Conservation (phyloP, 2,329 filamentous ascomycete species). For the Diplodia intermedia region DNA sequence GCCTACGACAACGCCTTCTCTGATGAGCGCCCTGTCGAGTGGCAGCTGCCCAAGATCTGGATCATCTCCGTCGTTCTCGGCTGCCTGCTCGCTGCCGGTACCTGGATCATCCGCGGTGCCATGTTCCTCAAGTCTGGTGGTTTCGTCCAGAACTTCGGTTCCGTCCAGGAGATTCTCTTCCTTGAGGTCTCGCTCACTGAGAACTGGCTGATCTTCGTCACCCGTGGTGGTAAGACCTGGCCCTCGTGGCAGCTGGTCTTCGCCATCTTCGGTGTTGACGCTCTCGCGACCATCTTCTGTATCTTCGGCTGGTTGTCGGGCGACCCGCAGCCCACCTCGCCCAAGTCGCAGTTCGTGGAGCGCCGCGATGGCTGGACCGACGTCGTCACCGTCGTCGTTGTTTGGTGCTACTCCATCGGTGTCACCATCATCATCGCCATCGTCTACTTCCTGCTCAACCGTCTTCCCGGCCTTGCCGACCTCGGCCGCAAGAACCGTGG, state of each 20-base stretch:
- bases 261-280: constrained; percentile 75
- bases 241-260: constrained; percentile 76
- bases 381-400: constrained; percentile 69
- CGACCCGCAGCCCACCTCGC: constrained; percentile 53
- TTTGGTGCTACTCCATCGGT: constrained; percentile 72
- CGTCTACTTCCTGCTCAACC: constrained; percentile 68
- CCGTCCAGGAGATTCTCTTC: constrained; percentile 72
- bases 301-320: constrained; percentile 77
- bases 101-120: constrained; percentile 75
- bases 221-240: constrained; percentile 70
- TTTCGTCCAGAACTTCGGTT: constrained; percentile 76
- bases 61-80: constrained; percentile 75
- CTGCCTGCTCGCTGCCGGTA: constrained; percentile 70
- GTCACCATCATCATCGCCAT: constrained; percentile 71
- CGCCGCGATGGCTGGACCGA: constrained; percentile 62
- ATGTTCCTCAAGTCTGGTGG: constrained; percentile 73
- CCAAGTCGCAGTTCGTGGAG: constrained; percentile 50
- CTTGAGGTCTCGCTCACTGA: constrained; percentile 60
- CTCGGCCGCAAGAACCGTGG: constrained; percentile 68
- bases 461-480: constrained; percentile 64
- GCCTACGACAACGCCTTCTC: constrained; percentile 82
- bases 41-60: constrained; percentile 84
- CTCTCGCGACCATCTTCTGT: constrained; percentile 74
- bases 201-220: constrained; percentile 64
- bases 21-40: constrained; percentile 76